phyloP scores from a whole-genome alignment of 345 rosid species.

The Lepidium aucheri region DNA sequence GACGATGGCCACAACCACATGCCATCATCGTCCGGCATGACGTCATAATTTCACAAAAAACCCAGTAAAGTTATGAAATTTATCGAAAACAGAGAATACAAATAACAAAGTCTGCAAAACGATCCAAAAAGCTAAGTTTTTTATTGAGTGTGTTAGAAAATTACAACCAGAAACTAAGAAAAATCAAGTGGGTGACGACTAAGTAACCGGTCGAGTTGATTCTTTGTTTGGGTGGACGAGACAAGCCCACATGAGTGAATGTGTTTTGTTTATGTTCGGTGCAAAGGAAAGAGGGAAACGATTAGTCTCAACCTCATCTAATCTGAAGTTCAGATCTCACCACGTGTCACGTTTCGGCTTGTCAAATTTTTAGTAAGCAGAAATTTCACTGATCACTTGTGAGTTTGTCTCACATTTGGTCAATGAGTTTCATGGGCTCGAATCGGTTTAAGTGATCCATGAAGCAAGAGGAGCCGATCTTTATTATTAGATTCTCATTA shows the following conservation, averaged over 20 bases:
- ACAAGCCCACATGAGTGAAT: slow-evolving; percentile 15
- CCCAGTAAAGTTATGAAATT: not conserved
- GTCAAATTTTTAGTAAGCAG: no score
- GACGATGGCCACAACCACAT: slow-evolving; percentile 36
- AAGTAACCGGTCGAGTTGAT: not conserved
- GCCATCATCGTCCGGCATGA: slow-evolving; percentile 48
- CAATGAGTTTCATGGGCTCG: no score
- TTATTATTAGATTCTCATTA: no score
- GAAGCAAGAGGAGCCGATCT: no score
- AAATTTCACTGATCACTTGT: no score
- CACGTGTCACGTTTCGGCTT: not conserved
- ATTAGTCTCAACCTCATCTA: not conserved
- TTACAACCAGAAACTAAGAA: not conserved
- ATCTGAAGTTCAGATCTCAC: not conserved
- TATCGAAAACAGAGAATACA: not conserved
- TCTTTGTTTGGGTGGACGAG: slow-evolving; percentile 22
- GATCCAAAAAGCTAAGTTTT: not conserved
- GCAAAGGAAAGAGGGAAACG: not conserved
- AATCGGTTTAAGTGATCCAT: no score
- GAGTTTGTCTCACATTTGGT: no score
- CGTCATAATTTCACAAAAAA: slow-evolving; percentile 49
- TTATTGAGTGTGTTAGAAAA: not conserved
- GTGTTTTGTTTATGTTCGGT: no score
- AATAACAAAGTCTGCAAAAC: not conserved
- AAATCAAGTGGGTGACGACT: slow-evolving; percentile 1